Evolutionary conservation across 129 eudicot species (phyloP), one percentile per base, ranked within the genome.

Genomic region (Oenanthe sinensis): DNA sequence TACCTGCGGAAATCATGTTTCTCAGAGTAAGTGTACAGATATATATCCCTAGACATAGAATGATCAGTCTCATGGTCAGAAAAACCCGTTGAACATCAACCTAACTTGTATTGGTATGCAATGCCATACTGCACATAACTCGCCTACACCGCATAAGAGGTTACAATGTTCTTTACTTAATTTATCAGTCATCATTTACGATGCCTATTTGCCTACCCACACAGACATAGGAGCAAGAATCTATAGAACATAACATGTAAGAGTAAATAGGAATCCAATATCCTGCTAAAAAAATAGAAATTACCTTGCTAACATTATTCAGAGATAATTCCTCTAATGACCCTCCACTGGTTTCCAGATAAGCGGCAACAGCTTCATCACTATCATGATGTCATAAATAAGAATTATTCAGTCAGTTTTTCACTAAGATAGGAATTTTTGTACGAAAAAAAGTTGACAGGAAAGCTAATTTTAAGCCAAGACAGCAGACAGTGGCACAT

Each of bases 361-460:
- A 92, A 46, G 98, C 98, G 55, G 98, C 97, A 72, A 95, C 78
- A 85, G 98, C 98, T 82, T 87, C 97, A 78, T 95, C 98, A 85
- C 98, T 95, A 86, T 54, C 82, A 77, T 40, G 48, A 83, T 30
- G 79, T 78, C 47, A 43, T 50, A 48, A 26, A 82, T 55, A 36
- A 68, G 33, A 48, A 4, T n/a, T 58, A 50, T 36, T 26, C 39
- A 4, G 63, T 75, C 37, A 46, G 76, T 75, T 78, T 74, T 48
- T 20, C 33, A 58, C 11, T n/a, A n/a, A 58, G 67, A 58, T 0
- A 1, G n/a, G 4, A 58, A 8, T 6, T 54, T n/a, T 58, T 22
- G 5, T 8, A 20, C 28, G 8, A n/a, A n/a, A 58, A 58, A 58
- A 8, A 24, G 22, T 55, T 22, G 8, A 12, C 65, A 55, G 26